Evolutionary conservation across 2,329 filamentous ascomycete genomes (phyloP).

Genomic region (Aspergillus sp.): DNA sequence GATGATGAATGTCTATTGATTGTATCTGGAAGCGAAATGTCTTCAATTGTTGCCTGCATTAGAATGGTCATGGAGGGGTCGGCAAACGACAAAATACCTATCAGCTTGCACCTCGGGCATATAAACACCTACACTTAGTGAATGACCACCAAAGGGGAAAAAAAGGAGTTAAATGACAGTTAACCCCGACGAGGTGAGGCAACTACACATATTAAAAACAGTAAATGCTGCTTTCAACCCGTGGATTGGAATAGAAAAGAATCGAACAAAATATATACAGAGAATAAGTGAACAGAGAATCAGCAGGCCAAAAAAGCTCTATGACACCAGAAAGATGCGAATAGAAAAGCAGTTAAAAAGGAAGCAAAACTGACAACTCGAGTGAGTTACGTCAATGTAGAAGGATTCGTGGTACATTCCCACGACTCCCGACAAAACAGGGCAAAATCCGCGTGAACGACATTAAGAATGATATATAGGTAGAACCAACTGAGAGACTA

Average conservation of each 20-base stretch:
- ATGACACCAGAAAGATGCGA: background rate
- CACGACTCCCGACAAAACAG: conserved; percentile 2
- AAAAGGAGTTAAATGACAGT: background rate
- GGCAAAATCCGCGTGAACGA: background rate
- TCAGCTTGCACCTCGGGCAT: too few relatives aligned
- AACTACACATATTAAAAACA: background rate
- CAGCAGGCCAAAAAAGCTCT: background rate
- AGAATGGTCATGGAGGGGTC: too few relatives aligned
- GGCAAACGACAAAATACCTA: too few relatives aligned
- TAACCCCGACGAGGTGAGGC: background rate
- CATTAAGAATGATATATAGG: conserved; percentile 12
- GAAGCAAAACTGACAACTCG: background rate
- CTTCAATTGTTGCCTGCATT: too few relatives aligned
- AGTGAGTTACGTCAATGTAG: background rate
- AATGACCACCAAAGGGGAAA: background rate
- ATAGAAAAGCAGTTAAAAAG: background rate
- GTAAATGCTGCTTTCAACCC: background rate
- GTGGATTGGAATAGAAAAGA: background rate
- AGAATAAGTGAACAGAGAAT: background rate
- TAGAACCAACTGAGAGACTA: conserved; percentile 12
- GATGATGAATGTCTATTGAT: too few relatives aligned
- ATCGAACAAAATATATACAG: conserved; percentile 4
- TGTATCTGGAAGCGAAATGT: too few relatives aligned
- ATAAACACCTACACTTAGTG: background rate
- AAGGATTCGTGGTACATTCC: background rate